Percentiles rank a stretch among this genome's conserved stretches.
Evolutionary conservation across 768 basidiomycete genomes (phyloP).

Genomic region (Mycena maculata): DNA sequence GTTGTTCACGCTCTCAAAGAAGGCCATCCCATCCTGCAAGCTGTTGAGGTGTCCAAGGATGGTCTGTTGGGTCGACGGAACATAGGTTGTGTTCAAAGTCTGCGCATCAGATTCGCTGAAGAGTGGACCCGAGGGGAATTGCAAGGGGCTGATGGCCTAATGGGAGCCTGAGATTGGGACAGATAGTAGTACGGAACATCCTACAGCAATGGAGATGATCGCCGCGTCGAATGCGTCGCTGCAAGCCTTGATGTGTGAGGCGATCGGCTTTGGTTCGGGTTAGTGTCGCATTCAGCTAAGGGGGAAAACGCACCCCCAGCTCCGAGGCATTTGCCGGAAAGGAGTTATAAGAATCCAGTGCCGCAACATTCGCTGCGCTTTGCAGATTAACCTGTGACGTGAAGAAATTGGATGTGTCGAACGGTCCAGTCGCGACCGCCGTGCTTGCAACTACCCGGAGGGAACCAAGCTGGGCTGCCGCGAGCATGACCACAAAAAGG

Average conservation of each 20-base stretch:
- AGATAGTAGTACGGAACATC: neutral
- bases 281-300: neutral
- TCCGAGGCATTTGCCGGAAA: constrained; percentile 3
- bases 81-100: constrained; percentile 6
- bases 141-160: constrained; percentile 9
- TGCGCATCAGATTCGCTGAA: constrained; percentile 16
- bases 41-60: constrained; percentile 7
- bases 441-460: neutral
- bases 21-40: constrained; percentile 10
- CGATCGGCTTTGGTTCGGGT: constrained; percentile 4
- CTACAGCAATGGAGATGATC: constrained; percentile 8
- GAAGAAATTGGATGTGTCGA: constrained; percentile 19
- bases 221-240: constrained; percentile 15
- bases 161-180: constrained; percentile 1
- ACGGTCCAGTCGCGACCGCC: neutral
- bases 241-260: constrained; percentile 17
- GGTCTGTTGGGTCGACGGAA: neutral
- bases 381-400: constrained; percentile 8
- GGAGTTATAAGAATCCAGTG: neutral
- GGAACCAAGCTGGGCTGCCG: neutral
- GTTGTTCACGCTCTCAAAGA: constrained; percentile 19
- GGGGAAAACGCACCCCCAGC: constrained; percentile 10
- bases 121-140: constrained; percentile 6
- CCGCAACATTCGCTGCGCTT: constrained; percentile 9
- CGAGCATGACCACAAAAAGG: constrained; percentile 1